Evolutionary conservation across 2,329 filamentous ascomycete species (phyloP).

Genomic region (Ilyonectria sp.): DNA sequence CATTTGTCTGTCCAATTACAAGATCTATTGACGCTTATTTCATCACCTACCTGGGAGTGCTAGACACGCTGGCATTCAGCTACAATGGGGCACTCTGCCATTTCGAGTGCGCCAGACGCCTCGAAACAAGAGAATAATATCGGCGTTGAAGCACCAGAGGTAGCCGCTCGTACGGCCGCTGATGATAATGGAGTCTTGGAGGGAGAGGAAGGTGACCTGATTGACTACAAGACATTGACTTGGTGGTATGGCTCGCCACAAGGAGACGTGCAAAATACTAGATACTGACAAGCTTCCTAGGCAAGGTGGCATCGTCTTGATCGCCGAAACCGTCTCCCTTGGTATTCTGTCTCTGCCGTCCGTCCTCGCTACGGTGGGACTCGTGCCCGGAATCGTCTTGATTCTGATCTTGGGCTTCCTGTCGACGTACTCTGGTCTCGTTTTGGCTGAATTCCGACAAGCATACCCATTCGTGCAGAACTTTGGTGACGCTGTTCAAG

Average conservation of each 20-base stretch:
- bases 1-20: not conserved
- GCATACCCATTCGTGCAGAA: conserved; percentile 77
- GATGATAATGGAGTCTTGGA: conserved; percentile 20
- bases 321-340: conserved; percentile 63
- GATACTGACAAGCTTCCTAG: conserved; percentile 35
- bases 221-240: conserved; percentile 56
- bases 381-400: conserved; percentile 81
- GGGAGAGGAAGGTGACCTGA: conserved; percentile 43
- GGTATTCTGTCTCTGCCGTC: conserved; percentile 80
- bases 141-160: not conserved
- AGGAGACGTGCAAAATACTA: accelerated
- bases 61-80: no score
- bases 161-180: not conserved
- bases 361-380: conserved; percentile 79
- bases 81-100: not conserved
- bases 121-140: not conserved
- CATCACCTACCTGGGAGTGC: not conserved
- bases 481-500: conserved; percentile 76
- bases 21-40: not conserved
- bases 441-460: conserved; percentile 78
- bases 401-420: conserved; percentile 77
- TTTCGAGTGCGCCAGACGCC: not conserved
- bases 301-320: conserved; percentile 62
- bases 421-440: conserved; percentile 74
- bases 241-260: conserved; percentile 54